A percentile compares a stretch with the other conserved stretches of the same genome.
phyloP scores from a whole-genome alignment of 2,329 filamentous ascomycete genomes.

The Orbilia oligospora region DNA sequence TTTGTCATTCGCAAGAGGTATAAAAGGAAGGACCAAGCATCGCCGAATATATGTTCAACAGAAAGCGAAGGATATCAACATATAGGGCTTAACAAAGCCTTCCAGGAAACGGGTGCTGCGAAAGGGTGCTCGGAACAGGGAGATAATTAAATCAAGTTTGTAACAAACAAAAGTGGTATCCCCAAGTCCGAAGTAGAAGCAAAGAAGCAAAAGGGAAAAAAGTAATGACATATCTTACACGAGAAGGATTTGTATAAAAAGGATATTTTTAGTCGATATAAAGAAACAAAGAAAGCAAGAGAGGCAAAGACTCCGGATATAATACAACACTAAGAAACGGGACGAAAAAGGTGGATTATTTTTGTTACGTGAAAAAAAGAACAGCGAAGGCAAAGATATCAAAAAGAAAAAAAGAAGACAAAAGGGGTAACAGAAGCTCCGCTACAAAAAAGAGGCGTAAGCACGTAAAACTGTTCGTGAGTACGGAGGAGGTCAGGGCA shows the following conservation, averaged over 20 bases:
- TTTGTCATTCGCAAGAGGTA: slow-evolving; percentile 15
- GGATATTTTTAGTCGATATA: slow-evolving; percentile 45
- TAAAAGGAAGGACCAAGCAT: neutral
- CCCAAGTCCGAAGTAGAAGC: slow-evolving; percentile 18
- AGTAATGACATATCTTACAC: slow-evolving; percentile 56
- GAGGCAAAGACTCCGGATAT: slow-evolving; percentile 58
- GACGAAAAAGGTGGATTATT: slow-evolving; percentile 32
- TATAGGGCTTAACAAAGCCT: slow-evolving; percentile 25
- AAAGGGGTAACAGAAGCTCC: slow-evolving; percentile 40
- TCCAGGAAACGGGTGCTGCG: slow-evolving; percentile 17
- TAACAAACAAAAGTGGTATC: slow-evolving; percentile 39
- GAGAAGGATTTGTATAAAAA: slow-evolving; percentile 52
- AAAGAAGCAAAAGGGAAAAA: slow-evolving; percentile 23
- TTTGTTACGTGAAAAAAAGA: slow-evolving; percentile 30
- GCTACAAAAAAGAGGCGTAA: slow-evolving; percentile 52
- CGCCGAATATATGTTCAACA: slow-evolving; percentile 18
- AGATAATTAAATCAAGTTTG: slow-evolving; percentile 32
- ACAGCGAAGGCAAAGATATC: slow-evolving; percentile 18
- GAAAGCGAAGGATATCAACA: slow-evolving; percentile 25
- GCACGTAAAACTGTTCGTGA: slow-evolving; percentile 53
- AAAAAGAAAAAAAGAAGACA: slow-evolving; percentile 25
- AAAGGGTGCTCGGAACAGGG: slow-evolving; percentile 17
- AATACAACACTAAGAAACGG: slow-evolving; percentile 46
- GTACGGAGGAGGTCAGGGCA: slow-evolving; percentile 23
- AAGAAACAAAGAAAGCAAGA: slow-evolving; percentile 20